A percentile compares a stretch with the other conserved stretches of the same genome.
phyloP scores from a whole-genome alignment of 495 filamentous ascomycete species.

The Chaetomium cochliodes region DNA sequence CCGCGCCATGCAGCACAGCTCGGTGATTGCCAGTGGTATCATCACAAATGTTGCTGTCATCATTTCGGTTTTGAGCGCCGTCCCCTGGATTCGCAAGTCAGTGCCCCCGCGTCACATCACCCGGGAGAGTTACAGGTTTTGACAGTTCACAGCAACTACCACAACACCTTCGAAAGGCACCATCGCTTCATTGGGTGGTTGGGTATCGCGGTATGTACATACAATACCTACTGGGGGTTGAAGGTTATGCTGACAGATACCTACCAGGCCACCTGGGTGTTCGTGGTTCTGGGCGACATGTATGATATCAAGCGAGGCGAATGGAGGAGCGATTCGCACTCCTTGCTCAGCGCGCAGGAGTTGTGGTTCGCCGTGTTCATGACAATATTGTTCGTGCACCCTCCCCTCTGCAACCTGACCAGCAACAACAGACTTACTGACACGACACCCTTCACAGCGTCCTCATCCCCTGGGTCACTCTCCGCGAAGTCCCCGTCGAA shows the following conservation, averaged over 20 bases:
- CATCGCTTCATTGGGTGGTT: slow-evolving; percentile 49
- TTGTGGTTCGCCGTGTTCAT: slow-evolving; percentile 49
- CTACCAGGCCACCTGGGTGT: slow-evolving; percentile 42
- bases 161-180: slow-evolving; percentile 45
- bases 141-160: slow-evolving; percentile 33
- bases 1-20: slow-evolving; percentile 30
- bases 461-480: slow-evolving; percentile 46
- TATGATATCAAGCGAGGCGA: slow-evolving; percentile 41
- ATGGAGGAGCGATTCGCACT: slow-evolving; percentile 40
- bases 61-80: slow-evolving; percentile 45
- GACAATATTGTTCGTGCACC: slow-evolving; percentile 42
- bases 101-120: slow-evolving; percentile 15
- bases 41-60: slow-evolving; percentile 46
- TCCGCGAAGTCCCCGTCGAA: slow-evolving; percentile 45
- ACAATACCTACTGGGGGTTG: not conserved
- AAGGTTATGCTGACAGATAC: not conserved
- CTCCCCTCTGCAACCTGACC: not conserved
- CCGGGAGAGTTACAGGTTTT: not conserved
- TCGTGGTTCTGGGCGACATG: slow-evolving; percentile 42
- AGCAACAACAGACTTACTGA: slow-evolving; percentile 23
- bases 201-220: slow-evolving; percentile 40
- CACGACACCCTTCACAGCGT: slow-evolving; percentile 35
- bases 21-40: slow-evolving; percentile 44
- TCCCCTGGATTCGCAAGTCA: slow-evolving; percentile 50
- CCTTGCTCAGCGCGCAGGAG: slow-evolving; percentile 43